A percentile compares a stretch with the other conserved stretches of the same genome.
Conservation (phyloP, 1,284 basidiomycete genomes). For the Cystobasidium slooffiae region DNA sequence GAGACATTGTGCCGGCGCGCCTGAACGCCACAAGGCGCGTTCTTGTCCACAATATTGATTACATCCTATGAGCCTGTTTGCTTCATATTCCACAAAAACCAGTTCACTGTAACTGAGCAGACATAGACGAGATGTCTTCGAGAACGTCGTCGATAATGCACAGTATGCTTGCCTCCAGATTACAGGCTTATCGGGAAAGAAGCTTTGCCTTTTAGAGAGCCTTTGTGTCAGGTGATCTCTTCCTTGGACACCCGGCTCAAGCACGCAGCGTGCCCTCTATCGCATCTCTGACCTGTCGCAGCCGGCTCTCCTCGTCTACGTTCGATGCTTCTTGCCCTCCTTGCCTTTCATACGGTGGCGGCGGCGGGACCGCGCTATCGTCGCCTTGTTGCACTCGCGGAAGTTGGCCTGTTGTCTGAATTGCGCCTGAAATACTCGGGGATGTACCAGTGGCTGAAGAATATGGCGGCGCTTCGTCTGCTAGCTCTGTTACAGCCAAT, state of each 20-base stretch:
- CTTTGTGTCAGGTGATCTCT: background rate
- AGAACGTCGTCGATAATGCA: too few species aligned
- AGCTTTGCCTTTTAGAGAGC: too few species aligned
- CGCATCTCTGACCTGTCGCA: slow-evolving; percentile 12
- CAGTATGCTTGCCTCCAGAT: too few species aligned
- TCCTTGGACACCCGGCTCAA: background rate
- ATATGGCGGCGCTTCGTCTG: slow-evolving; percentile 39
- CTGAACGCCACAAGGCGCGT: background rate
- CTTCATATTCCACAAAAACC: too few species aligned
- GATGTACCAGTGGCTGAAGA: slow-evolving; percentile 14
- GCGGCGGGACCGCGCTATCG: slow-evolving; percentile 8
- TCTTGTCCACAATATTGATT: too few species aligned
- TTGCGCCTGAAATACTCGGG: slow-evolving; percentile 3
- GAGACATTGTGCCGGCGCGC: background rate
- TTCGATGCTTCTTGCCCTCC: slow-evolving; percentile 5
- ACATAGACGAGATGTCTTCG: too few species aligned
- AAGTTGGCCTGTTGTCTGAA: background rate
- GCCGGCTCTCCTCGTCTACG: slow-evolving; percentile 1
- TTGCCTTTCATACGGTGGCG: slow-evolving; percentile 31
- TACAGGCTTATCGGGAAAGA: too few species aligned
- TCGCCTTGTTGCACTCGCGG: slow-evolving; percentile 1
- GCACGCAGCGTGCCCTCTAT: slow-evolving; percentile 4
- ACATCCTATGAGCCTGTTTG: too few species aligned
- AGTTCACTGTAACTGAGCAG: too few species aligned
- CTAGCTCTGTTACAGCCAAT: background rate